phyloP scores from a whole-genome alignment of 192 early-diverging fungal species.

The Umbelopsis sp. region DNA sequence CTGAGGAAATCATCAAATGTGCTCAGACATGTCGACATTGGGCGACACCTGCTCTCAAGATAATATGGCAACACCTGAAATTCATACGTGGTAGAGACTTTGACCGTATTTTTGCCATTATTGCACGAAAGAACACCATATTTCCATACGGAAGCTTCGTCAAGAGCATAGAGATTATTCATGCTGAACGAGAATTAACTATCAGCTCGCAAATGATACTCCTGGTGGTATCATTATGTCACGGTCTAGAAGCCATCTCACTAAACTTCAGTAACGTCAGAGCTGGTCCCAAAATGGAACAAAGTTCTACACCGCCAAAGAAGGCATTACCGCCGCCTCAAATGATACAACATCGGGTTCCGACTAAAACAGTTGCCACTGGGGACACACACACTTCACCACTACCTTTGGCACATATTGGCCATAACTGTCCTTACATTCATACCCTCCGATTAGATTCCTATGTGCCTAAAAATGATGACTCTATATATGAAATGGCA shows the following conservation, averaged over 20 bases:
- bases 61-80: conserved; percentile 31
- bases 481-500: conserved; percentile 38
- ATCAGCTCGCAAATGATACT: conserved; percentile 29
- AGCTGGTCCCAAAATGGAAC: neutral
- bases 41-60: conserved; percentile 20
- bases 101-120: conserved; percentile 30
- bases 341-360: conserved; percentile 3
- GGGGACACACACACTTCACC: conserved; percentile 10
- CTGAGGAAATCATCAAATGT: neutral
- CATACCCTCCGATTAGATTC: conserved; percentile 25
- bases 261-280: conserved; percentile 21
- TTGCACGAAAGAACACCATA: conserved; percentile 22
- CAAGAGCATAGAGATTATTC: conserved; percentile 24
- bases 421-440: conserved; percentile 32
- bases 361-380: neutral
- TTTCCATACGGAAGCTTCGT: conserved; percentile 24
- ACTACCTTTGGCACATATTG: conserved; percentile 32
- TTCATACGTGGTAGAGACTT: conserved; percentile 30
- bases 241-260: conserved; percentile 28
- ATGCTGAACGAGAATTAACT: conserved; percentile 30
- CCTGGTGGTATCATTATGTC: conserved; percentile 25
- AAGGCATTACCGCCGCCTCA: conserved; percentile 8
- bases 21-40: conserved; percentile 24
- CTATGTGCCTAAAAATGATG: conserved; percentile 36
- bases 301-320: neutral